Conservation (phyloP, 2,329 filamentous ascomycete genomes). For the Emmonsiellopsis sp. region DNA sequence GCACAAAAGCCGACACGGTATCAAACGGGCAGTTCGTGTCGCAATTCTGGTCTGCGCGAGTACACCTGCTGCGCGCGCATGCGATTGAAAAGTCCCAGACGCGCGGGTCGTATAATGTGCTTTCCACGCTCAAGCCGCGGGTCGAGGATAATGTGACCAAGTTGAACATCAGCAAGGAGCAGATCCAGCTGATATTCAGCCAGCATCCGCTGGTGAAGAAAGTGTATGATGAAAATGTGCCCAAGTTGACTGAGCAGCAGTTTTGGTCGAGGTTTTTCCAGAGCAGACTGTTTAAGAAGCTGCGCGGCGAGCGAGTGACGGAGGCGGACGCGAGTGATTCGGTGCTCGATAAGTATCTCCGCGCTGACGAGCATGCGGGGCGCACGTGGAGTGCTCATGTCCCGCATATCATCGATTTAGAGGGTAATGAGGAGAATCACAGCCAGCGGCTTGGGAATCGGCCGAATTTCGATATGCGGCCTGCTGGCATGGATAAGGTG, state of each 20-base stretch:
- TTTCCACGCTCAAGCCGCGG: conserved; percentile 78
- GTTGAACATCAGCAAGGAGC: conserved; percentile 79
- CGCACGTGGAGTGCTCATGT: conserved; percentile 53
- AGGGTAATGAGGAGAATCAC: conserved; percentile 91
- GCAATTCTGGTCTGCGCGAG: conserved; percentile 89
- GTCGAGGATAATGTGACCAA: conserved; percentile 66
- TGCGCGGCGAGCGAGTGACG: conserved; percentile 79
- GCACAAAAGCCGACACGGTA: conserved; percentile 76
- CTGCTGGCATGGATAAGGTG: conserved; percentile 62
- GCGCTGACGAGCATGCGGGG: conserved; percentile 54
- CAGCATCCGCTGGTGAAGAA: conserved; percentile 86
- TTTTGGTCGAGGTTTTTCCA: conserved; percentile 96
- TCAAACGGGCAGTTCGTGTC: conserved; percentile 72
- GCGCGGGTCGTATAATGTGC: conserved; percentile 84
- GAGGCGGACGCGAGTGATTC: conserved; percentile 69
- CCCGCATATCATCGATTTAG: conserved; percentile 82
- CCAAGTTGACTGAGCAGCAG: conserved; percentile 64
- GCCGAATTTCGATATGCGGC: conserved; percentile 84
- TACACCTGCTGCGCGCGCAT: conserved; percentile 78
- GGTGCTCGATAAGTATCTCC: conserved; percentile 78
- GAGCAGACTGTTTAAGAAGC: conserved; percentile 78
- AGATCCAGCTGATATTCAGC: conserved; percentile 84
- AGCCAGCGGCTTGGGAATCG: conserved; percentile 79
- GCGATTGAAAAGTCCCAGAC: conserved; percentile 82
- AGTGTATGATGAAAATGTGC: conserved; percentile 89